phyloP scores from a whole-genome alignment of 768 basidiomycete genomes.

The Neoboletus subvelutipes region DNA sequence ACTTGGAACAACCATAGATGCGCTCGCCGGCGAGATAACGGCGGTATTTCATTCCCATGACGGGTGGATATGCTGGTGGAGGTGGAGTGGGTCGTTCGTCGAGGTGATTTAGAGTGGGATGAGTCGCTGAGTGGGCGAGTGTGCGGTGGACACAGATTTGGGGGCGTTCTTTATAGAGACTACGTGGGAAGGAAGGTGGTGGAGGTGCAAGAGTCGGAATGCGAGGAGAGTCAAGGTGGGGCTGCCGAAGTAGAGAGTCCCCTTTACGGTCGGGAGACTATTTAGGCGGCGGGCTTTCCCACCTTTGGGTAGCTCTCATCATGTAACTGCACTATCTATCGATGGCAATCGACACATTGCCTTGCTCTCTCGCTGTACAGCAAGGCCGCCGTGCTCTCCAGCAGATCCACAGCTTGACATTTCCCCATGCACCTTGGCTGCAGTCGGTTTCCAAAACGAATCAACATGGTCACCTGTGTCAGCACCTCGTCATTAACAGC shows the following conservation, averaged over 20 bases:
- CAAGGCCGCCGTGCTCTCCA: neutral
- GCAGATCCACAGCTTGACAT: neutral
- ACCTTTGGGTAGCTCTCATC: slow-evolving; percentile 15
- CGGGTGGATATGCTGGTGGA: slow-evolving; percentile 4
- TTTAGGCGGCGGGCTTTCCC: slow-evolving; percentile 27
- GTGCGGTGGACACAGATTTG: neutral
- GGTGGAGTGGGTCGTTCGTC: neutral
- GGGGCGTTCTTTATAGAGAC: slow-evolving; percentile 26
- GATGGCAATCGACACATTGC: neutral
- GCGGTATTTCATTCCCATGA: slow-evolving; percentile 89
- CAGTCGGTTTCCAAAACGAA: neutral
- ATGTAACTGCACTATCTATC: slow-evolving; percentile 5
- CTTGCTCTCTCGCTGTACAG: neutral
- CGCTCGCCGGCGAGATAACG: slow-evolving; percentile 82
- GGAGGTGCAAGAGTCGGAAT: slow-evolving; percentile 11
- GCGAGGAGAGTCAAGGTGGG: neutral
- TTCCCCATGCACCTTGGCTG: neutral
- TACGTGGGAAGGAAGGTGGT: slow-evolving; percentile 30
- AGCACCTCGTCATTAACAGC: slow-evolving; percentile 6
- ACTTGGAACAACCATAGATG: slow-evolving; percentile 84
- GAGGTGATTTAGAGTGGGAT: neutral
- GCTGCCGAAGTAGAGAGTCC: slow-evolving; percentile 11
- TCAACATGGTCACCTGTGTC: neutral
- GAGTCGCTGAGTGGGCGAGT: slow-evolving; percentile 2
- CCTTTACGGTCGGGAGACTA: slow-evolving; percentile 25